Conservation (phyloP, 1,284 basidiomycete genomes). For the Quambalaria eucalypti region DNA sequence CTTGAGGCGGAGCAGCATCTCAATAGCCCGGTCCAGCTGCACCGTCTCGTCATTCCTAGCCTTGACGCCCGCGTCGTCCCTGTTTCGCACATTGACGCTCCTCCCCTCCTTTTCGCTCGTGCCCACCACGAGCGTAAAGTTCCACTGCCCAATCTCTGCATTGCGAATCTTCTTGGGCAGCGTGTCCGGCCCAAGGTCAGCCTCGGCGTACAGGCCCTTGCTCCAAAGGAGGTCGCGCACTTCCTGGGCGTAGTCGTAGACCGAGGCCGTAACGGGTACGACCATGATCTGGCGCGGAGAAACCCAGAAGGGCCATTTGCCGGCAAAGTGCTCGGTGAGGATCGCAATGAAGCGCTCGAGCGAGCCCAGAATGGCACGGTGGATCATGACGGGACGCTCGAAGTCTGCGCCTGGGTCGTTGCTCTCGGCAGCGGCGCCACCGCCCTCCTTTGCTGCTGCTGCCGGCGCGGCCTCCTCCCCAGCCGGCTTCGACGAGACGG, state of each 20-base stretch:
- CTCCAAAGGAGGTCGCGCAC: slow-evolving; percentile 61
- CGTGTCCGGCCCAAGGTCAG: slow-evolving; percentile 84
- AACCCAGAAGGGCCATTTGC: slow-evolving; percentile 76
- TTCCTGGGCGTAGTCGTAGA: slow-evolving; percentile 76
- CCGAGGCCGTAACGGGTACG: slow-evolving; percentile 81
- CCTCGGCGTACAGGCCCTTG: slow-evolving; percentile 76
- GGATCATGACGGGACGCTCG: slow-evolving; percentile 40
- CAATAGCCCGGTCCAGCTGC: neutral
- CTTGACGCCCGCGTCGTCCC: neutral
- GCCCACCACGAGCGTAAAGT: slow-evolving; percentile 94
- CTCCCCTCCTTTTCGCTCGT: slow-evolving; percentile 75
- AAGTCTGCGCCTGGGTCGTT: neutral
- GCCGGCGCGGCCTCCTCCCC: neutral
- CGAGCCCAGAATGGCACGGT: slow-evolving; percentile 44
- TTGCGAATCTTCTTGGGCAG: slow-evolving; percentile 80
- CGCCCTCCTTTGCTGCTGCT: slow-evolving; percentile 1
- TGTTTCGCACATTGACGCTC: slow-evolving; percentile 68
- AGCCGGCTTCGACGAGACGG: neutral
- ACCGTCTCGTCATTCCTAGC: slow-evolving; percentile 1
- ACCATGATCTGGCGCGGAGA: slow-evolving; percentile 88
- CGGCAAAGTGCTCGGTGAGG: slow-evolving; percentile 34
- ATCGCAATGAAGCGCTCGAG: slow-evolving; percentile 45
- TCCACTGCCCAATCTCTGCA: slow-evolving; percentile 49
- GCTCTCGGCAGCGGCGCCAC: neutral
- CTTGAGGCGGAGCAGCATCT: neutral